phyloP scores from a whole-genome alignment of 768 basidiomycete genomes.

The Mrakia gelida region DNA sequence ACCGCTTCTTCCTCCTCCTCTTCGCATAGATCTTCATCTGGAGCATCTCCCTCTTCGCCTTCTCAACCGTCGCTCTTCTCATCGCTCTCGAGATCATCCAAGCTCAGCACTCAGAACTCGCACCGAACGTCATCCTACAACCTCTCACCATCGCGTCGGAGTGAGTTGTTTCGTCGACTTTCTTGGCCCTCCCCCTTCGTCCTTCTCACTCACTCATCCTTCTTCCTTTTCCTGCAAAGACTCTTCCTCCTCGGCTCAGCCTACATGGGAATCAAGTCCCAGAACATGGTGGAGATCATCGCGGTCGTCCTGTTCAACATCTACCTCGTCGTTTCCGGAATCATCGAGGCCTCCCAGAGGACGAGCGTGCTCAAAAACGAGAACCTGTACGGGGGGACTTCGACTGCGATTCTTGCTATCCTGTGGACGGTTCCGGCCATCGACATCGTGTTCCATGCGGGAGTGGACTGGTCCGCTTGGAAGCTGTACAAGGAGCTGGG shows the following conservation, averaged over 20 bases:
- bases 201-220: not conserved
- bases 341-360: not conserved
- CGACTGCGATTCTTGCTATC: not conserved
- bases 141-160: not conserved
- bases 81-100: not conserved
- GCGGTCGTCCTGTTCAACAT: not conserved
- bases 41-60: not conserved
- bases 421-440: not conserved
- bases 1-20: not conserved
- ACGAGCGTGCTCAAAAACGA: not conserved
- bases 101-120: not conserved
- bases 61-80: not conserved
- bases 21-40: not conserved
- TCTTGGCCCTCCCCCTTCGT: not conserved
- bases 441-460: not conserved
- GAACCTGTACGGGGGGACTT: not conserved
- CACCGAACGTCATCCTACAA: not conserved
- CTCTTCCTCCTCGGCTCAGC: not conserved
- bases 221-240: not conserved
- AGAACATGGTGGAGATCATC: not conserved
- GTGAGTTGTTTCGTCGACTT: not conserved
- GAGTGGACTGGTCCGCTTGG: conserved; percentile 9
- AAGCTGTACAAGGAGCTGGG: conserved; percentile 9
- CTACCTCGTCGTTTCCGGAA: not conserved
- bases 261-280: not conserved